Evolutionary conservation across 2,329 filamentous ascomycete genomes (phyloP), one percentile per base, ranked within the genome.

Genomic region (Ilyonectria robusta): DNA sequence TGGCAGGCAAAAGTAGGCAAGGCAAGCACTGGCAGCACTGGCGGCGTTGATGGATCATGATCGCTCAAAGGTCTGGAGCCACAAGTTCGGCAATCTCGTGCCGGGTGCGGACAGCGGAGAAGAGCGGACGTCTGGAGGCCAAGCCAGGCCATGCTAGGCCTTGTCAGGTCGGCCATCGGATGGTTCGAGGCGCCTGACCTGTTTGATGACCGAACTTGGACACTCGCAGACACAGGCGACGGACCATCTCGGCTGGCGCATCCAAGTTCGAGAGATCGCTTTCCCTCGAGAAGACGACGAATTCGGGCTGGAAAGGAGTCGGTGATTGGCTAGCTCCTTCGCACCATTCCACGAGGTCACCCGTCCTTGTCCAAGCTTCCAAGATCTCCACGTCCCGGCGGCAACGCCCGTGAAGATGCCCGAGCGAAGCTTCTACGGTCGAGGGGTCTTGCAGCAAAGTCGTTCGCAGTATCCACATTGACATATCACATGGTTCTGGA

Each of bases 131-230:
- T 31, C 23, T 29, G 7, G 23, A 29, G 42, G 19, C 19, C 6
- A 46, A 19, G 21, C 44, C 21, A 33, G 48, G 48, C 48, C 48
- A 29, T 33, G 17, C 48, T 51, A 33, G 26, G 17, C 47, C 47
- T 9, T 50, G 17, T 23, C 23, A 50, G 15, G 23, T 11, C 57
- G 46, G 31, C 47, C 42, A 56, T 51, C 47, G 29, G 50, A 60
- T 60, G 37, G 63, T 60, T 58, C 42, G 44, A 66, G 58, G 40
- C 63, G 63, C 63, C 63, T 66, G 53, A 61, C 58, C 63, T 40
- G 23, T 61, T 66, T 60, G 58, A 54, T 66, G 48, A 62, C 63
- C 63, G 63, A 62, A 62, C 46, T 46, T 19, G 19, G 50, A 58
- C 19, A 21, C 15, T 31, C 23, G 35, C 29, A 59, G 33, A 29